Base-by-base conservation (phyloP, 139 green algal species). In the Chlamydomonas schloesseri region DNA sequence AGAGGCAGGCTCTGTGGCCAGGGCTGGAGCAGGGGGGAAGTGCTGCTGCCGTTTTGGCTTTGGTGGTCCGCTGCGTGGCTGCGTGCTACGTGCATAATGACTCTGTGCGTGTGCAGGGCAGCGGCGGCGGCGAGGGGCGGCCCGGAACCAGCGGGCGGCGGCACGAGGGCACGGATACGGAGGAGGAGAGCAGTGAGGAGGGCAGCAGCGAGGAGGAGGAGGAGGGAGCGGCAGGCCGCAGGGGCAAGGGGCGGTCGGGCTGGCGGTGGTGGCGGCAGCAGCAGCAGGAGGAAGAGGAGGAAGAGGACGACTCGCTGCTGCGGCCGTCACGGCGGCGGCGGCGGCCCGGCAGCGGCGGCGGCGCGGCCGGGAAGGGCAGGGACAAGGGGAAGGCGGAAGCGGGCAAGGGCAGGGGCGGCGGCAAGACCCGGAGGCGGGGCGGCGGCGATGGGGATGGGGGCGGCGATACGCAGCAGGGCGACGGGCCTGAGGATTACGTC, bases 271-370 rank as follows among this genome's bases (percentile, higher is more conserved):
- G 26, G 80, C 11, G 31, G 68, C 24, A 26, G 77, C 28, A 37
- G 42, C 42, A 50, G 53, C n/a, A 11, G 33, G 37, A 8, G 15
- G 50, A 15, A 26, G 69, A 74, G 15, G 64, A 62, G n/a, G 57
- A 74, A 0, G 82, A 73, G 58, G 55, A 71, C 20, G 81, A 53
- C 42, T 72, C 50, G 29, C 77, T 53, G 57, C 73, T 71, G 57
- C 65, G 71, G 55, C 78, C 78, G 14, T 84, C 78, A 2, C 31
- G 73, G 24, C 69, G 53, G 26, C 86, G 80, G 13, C 80, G 77
- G 26, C 65, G 55, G 13, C 46, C 34, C 8, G 73, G 31, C 37
- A 17, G 0, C 46, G 24, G 23, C 18, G 79, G 2, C 10, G n/a
- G 79, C 46, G 55, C 37, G 20, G 60, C 62, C 34, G 76, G 71